These are phyloP conservation scores for Cercospora janseana DNA, from an alignment of 2,329 filamentous ascomycete genomes.

Conservation along the genomic window DNA sequence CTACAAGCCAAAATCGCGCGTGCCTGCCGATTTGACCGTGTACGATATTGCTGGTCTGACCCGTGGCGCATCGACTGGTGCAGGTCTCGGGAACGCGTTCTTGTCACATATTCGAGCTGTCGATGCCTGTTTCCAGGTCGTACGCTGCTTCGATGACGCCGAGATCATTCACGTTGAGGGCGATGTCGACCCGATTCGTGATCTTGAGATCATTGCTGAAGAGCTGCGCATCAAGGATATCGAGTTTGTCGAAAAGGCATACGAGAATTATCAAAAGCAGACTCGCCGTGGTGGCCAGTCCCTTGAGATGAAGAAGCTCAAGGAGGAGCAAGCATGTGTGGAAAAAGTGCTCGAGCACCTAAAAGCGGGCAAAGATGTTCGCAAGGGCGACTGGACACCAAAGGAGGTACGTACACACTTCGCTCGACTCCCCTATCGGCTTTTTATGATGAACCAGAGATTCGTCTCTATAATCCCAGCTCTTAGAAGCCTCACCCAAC, in stretches of 20 bases:
- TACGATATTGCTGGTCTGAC: slow-evolving; percentile 99
- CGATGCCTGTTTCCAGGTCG: slow-evolving; percentile 44
- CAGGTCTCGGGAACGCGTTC: slow-evolving; percentile 96
- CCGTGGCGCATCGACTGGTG: slow-evolving; percentile 91
- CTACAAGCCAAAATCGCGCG: slow-evolving; percentile 94
- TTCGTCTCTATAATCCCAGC: slow-evolving; percentile 98
- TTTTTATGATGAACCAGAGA: slow-evolving; percentile 98
- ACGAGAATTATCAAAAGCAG: slow-evolving; percentile 89
- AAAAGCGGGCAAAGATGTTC: slow-evolving; percentile 86
- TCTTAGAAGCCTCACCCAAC: slow-evolving; percentile 86
- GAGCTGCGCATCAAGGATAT: slow-evolving; percentile 98
- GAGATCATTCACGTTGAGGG: slow-evolving; percentile 99
- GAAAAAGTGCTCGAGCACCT: slow-evolving; percentile 83
- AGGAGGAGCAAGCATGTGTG: slow-evolving; percentile 88
- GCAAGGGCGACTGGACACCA: slow-evolving; percentile 81
- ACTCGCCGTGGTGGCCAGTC: slow-evolving; percentile 91
- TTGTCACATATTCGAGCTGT: slow-evolving; percentile 92
- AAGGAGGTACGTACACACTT: slow-evolving; percentile 77
- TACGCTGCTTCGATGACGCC: slow-evolving; percentile 75
- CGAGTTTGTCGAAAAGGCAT: slow-evolving; percentile 94
- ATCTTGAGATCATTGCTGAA: slow-evolving; percentile 94
- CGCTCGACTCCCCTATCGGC: slow-evolving; percentile 24
- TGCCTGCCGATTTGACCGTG: slow-evolving; percentile 96
- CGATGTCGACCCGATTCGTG: slow-evolving; percentile 90
- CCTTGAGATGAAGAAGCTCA: slow-evolving; percentile 96